phyloP scores from a whole-genome alignment of 768 basidiomycete genomes.

The Sarcodon sp. region DNA sequence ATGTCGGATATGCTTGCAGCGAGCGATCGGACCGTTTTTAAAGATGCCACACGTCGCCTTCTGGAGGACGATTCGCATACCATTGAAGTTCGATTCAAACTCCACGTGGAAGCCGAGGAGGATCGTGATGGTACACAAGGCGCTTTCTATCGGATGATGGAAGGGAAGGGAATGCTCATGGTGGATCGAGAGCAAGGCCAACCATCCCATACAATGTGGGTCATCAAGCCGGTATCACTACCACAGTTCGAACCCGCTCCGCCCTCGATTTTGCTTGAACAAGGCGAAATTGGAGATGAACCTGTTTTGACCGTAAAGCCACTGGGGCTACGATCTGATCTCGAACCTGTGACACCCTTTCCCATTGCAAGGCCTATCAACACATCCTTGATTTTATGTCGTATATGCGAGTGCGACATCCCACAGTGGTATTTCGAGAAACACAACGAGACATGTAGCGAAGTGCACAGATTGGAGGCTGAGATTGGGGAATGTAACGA shows the following conservation, averaged over 20 bases:
- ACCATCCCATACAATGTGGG: slow-evolving; percentile 97
- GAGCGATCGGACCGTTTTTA: slow-evolving; percentile 72
- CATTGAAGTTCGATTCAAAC: slow-evolving; percentile 81
- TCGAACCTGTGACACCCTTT: slow-evolving; percentile 47
- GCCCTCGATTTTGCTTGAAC: slow-evolving; percentile 46
- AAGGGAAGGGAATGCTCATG: slow-evolving; percentile 98
- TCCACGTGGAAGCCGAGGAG: slow-evolving; percentile 57
- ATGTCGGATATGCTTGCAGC: slow-evolving; percentile 76
- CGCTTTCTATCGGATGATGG: slow-evolving; percentile 34
- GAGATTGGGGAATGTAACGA: slow-evolving; percentile 94
- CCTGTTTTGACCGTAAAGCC: slow-evolving; percentile 16
- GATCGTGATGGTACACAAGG: slow-evolving; percentile 54
- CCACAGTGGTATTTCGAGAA: slow-evolving; percentile 99
- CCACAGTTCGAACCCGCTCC: slow-evolving; percentile 57
- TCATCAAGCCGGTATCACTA: slow-evolving; percentile 70
- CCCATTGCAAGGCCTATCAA: slow-evolving; percentile 70
- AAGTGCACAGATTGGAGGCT: slow-evolving; percentile 91
- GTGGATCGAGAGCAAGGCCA: slow-evolving; percentile 80
- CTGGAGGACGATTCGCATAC: slow-evolving; percentile 90
- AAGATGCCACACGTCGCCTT: slow-evolving; percentile 73
- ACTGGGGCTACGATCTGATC: slow-evolving; percentile 10
- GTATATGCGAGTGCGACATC: slow-evolving; percentile 94
- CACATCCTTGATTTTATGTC: slow-evolving; percentile 78
- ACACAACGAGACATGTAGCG: slow-evolving; percentile 98
- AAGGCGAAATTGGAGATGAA: slow-evolving; percentile 26